phyloP scores from a whole-genome alignment of 192 early-diverging fungal species.

The Jimgerdemannia flammicorona region DNA sequence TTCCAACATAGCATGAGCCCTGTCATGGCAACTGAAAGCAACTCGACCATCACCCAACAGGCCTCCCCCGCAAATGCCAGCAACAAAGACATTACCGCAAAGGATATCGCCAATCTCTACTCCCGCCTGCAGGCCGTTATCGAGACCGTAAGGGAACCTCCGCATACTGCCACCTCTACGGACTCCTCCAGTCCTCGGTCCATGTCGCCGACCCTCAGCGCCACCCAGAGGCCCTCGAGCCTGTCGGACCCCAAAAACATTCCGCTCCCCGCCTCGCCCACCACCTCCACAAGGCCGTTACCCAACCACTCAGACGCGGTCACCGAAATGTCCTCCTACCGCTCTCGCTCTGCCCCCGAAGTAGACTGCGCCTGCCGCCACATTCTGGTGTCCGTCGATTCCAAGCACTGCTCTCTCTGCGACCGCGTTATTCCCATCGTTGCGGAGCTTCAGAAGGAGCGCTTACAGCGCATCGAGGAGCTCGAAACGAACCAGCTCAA shows the following conservation, averaged over 20 bases:
- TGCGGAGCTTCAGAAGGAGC: constrained; percentile 24
- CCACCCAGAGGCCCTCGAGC: neutral
- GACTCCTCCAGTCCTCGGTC: neutral
- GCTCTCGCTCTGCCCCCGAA: constrained; percentile 1
- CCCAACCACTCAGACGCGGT: constrained; percentile 1
- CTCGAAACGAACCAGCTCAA: constrained; percentile 10
- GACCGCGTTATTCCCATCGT: constrained; percentile 25
- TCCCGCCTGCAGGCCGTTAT: constrained; percentile 45
- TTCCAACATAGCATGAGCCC: neutral
- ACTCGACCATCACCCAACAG: neutral
- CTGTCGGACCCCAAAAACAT: constrained; percentile 13
- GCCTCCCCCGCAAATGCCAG: neutral
- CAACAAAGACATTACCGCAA: constrained; percentile 34
- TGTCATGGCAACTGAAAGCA: neutral
- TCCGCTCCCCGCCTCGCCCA: constrained; percentile 19
- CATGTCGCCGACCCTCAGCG: neutral
- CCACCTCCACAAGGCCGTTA: constrained; percentile 5
- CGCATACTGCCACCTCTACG: constrained; percentile 22
- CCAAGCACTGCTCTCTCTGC: constrained; percentile 19
- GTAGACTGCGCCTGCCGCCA: constrained; percentile 26
- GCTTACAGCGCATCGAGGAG: constrained; percentile 13
- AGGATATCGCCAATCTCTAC: constrained; percentile 46
- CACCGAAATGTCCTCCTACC: neutral
- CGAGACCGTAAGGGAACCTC: constrained; percentile 39
- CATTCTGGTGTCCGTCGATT: constrained; percentile 18